phyloP scores from a whole-genome alignment of 306 rosid species.

The Arachis stenosperma region DNA sequence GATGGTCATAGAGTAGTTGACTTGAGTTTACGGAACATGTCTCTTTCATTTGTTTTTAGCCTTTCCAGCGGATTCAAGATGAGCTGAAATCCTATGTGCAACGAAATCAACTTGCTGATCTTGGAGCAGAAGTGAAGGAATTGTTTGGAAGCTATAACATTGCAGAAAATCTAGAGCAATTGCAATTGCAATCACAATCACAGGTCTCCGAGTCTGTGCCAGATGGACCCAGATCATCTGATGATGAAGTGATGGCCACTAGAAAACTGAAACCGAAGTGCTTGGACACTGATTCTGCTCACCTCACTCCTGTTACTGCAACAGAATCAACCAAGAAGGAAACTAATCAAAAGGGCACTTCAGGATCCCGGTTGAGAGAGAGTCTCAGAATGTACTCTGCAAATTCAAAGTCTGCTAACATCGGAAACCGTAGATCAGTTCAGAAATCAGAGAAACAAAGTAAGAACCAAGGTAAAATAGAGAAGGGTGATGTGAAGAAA shows the following conservation, averaged over 20 bases:
- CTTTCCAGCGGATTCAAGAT: slow-evolving; percentile 67
- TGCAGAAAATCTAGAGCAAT: slow-evolving; percentile 49
- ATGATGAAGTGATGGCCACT: slow-evolving; percentile 61
- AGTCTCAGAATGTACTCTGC: slow-evolving; percentile 48
- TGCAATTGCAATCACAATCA: slow-evolving; percentile 48
- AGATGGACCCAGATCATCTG: slow-evolving; percentile 70
- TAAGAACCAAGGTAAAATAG: slow-evolving; percentile 47
- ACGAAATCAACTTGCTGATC: slow-evolving; percentile 60
- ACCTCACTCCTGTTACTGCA: slow-evolving; percentile 42
- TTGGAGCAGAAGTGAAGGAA: slow-evolving; percentile 59
- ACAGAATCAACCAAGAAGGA: slow-evolving; percentile 51
- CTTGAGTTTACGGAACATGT: not conserved
- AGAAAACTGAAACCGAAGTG: slow-evolving; percentile 62
- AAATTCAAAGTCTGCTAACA: slow-evolving; percentile 50
- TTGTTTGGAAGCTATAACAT: slow-evolving; percentile 56
- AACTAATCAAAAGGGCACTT: slow-evolving; percentile 43
- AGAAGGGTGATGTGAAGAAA: slow-evolving; percentile 50
- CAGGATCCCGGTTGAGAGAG: slow-evolving; percentile 49
- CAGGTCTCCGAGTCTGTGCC: slow-evolving; percentile 62
- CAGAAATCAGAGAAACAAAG: slow-evolving; percentile 60
- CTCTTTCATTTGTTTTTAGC: slow-evolving; percentile 41
- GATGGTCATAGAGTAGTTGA: too few species aligned
- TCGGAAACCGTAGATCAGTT: slow-evolving; percentile 37
- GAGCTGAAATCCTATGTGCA: slow-evolving; percentile 63
- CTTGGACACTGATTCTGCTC: slow-evolving; percentile 51